phyloP scores from a whole-genome alignment of 2,329 filamentous ascomycete species.

The Leptographium procerum region DNA sequence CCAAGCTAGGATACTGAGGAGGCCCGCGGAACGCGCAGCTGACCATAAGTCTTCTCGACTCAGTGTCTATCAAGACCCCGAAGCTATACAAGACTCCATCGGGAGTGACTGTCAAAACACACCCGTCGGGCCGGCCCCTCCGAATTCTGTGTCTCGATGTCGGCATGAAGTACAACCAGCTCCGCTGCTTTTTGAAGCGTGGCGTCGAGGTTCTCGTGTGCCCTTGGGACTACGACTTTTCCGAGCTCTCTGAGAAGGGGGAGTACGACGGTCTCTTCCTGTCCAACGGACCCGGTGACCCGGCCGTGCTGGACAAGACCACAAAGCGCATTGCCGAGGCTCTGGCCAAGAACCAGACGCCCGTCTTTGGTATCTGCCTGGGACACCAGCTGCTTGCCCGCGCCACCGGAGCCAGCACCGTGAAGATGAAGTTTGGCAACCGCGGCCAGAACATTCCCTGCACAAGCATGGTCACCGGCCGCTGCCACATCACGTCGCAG shows the following conservation, averaged over 20 bases:
- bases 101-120: constrained; percentile 65
- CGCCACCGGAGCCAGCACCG: constrained; percentile 72
- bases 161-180: constrained; percentile 96
- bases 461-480: constrained; percentile 88
- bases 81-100: constrained; percentile 73
- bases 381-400: constrained; percentile 88
- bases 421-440: constrained; percentile 99
- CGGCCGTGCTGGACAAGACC: constrained; percentile 69
- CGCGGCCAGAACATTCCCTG: constrained; percentile 97
- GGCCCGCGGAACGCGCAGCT: not conserved
- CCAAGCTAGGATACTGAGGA: no score
- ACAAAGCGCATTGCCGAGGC: constrained; percentile 68
- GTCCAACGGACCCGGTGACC: constrained; percentile 95
- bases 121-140: constrained; percentile 74
- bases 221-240: constrained; percentile 93
- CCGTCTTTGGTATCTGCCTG: constrained; percentile 92
- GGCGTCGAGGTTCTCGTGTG: constrained; percentile 91
- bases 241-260: constrained; percentile 59
- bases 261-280: constrained; percentile 96
- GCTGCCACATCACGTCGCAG: constrained; percentile 97
- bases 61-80: constrained; percentile 80
- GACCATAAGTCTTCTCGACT: constrained; percentile 19
- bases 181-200: constrained; percentile 81
- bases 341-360: constrained; percentile 67
- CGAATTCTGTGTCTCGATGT: constrained; percentile 91